Conservation (phyloP, 306 rosid genomes). For the Begonia loranthoides region DNA sequence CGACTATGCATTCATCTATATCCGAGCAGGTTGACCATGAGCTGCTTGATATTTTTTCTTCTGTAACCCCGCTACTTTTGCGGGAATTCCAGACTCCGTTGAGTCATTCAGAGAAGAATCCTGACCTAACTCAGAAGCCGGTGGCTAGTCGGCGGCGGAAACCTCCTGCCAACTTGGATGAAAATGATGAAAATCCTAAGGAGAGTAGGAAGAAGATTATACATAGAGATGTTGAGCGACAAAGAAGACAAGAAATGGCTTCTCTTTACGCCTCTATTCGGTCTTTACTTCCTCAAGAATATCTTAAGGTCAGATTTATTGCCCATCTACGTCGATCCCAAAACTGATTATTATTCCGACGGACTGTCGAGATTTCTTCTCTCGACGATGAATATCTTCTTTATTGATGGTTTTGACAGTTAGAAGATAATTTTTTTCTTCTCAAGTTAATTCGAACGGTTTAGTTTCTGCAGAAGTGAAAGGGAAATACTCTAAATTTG, state of each 20-base stretch:
- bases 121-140: not conserved
- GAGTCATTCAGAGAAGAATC: too few species aligned
- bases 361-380: too few species aligned
- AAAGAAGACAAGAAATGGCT: constrained; percentile 39
- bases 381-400: too few species aligned
- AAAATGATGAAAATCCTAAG: not conserved
- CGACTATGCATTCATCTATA: too few species aligned
- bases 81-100: too few species aligned
- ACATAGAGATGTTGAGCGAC: constrained; percentile 33
- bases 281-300: constrained; percentile 20
- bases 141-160: not conserved
- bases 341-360: too few species aligned
- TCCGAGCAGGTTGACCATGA: too few species aligned
- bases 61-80: too few species aligned
- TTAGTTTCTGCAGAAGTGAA: too few species aligned
- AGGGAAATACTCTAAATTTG: not conserved
- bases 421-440: not conserved
- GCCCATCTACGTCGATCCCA: not conserved
- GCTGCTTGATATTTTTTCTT: too few species aligned
- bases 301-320: constrained; percentile 19
- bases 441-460: not conserved
- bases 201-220: constrained; percentile 20
- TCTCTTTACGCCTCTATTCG: constrained; percentile 24
- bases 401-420: too few species aligned
- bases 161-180: not conserved